Evolutionary conservation across 306 rosid genomes (phyloP).

Genomic region (Dryas alaskensis): DNA sequence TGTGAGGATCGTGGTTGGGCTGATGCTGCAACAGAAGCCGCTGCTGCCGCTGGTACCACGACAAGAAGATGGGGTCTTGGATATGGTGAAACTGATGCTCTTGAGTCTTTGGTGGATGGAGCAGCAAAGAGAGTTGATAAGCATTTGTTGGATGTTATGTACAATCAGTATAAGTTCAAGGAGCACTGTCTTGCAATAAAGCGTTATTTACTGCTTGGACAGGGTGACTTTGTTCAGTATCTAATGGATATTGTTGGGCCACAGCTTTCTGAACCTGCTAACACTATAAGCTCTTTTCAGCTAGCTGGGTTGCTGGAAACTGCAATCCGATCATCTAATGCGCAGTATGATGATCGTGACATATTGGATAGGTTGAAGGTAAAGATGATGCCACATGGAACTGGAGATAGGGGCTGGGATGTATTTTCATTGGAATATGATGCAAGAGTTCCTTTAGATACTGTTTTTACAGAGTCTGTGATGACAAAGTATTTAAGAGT

Average conservation of each 20-base stretch:
- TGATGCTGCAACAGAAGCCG: conserved; percentile 73
- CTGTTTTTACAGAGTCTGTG: conserved; percentile 88
- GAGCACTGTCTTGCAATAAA: conserved; percentile 97
- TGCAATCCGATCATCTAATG: conserved; percentile 89
- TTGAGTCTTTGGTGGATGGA: conserved; percentile 80
- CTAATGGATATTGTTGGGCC: conserved; percentile 97
- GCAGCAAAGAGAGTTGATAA: conserved; percentile 93
- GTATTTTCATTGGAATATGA: conserved; percentile 93
- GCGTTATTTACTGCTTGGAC: conserved; percentile 81
- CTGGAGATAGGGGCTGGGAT: conserved; percentile 95
- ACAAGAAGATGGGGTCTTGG: conserved; percentile 84
- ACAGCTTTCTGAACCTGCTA: conserved; percentile 93
- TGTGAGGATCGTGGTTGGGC: conserved; percentile 97
- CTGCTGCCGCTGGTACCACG: conserved; percentile 63
- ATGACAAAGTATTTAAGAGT: conserved; percentile 90
- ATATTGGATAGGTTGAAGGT: conserved; percentile 91
- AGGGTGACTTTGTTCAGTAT: conserved; percentile 97
- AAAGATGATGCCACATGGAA: conserved; percentile 96
- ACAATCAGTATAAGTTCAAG: conserved; percentile 77
- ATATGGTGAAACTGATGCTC: conserved; percentile 92
- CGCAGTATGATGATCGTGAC: conserved; percentile 91
- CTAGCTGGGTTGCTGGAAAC: conserved; percentile 88
- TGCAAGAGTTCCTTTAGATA: conserved; percentile 87
- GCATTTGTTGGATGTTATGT: conserved; percentile 83
- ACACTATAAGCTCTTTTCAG: conserved; percentile 87